Base-by-base conservation (phyloP, 495 filamentous ascomycete species). In the Xylaria intraflava region DNA sequence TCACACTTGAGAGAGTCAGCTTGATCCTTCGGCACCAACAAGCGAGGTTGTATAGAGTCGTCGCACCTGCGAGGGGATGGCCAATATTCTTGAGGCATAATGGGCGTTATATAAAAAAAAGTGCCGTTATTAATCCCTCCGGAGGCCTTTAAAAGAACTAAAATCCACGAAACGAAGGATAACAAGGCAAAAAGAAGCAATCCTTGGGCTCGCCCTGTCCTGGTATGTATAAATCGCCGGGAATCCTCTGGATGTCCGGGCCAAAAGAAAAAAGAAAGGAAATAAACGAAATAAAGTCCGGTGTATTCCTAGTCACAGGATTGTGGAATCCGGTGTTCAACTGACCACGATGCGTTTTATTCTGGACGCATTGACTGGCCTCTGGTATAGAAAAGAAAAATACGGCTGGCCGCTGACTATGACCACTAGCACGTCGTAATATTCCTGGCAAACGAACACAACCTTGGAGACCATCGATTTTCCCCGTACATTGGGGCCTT, bases 21-120 rank as follows among this genome's bases (percentile, higher is more conserved):
- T 63, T 51, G 59, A 65, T 53, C 55, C 56, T 65, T 61, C 57
- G 50, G 43, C 51, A 55, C 19, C 42, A 49, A 61, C 56, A 53
- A 53, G 53, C 44, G 51, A 55, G 26, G 51, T 62, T 49, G 57
- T 63, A 57, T 62, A 54, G 43, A 61, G 50, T 64, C 60, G 69
- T 66, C 74, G 69, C 72, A 77, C 74, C 74, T 77, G 65, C 69
- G 69, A 55, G 72, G 62, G 53, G 72, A 53, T 26, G 62, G 61
- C 74, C 74, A 77, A 55, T 71, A 65, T 55, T 73, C 72, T 61
- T 67, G 70, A 45, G 73, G 62, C 61, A 65, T 66, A 44, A 60
- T 60, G 60, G 71, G 63, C 46, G 62, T 53, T 58, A 67, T 69
- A 58, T 73, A 74, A 38, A 10, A 35, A 30, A 26, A 38, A 31